These are phyloP conservation scores for Circinella umbellata DNA, from an alignment of 371 early-diverging fungal genomes.

Conservation along the genomic window DNA sequence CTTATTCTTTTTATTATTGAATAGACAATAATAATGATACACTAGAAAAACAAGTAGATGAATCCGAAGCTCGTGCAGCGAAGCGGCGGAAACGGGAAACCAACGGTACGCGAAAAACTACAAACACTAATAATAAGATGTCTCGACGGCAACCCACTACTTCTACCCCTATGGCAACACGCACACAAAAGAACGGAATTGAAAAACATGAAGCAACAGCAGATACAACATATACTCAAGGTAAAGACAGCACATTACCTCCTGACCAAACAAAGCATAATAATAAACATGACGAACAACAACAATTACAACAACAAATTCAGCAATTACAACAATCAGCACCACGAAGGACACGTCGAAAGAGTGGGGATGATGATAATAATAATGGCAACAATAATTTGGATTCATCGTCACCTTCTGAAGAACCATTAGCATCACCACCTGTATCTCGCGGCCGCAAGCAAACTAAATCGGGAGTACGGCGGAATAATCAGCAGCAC, in stretches of 20 bases:
- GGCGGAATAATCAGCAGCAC: constrained; percentile 9
- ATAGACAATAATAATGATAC: constrained; percentile 1
- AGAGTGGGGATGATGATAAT: constrained; percentile 4
- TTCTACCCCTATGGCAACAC: constrained; percentile 15
- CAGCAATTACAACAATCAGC: background rate
- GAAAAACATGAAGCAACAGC: constrained; percentile 3
- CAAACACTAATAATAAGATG: constrained; percentile 11
- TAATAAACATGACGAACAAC: background rate
- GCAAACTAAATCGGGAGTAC: constrained; percentile 10
- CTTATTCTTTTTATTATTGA: background rate
- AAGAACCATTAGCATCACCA: constrained; percentile 29
- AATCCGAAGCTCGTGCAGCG: constrained; percentile 26
- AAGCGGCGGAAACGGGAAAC: constrained; percentile 37
- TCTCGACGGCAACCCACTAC: constrained; percentile 5
- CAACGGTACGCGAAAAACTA: constrained; percentile 31
- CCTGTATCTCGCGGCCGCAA: constrained; percentile 21
- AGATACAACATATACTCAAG: constrained; percentile 16
- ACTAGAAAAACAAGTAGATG: constrained; percentile 11
- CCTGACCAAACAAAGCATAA: background rate
- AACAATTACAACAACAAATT: too few species aligned
- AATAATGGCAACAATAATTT: background rate
- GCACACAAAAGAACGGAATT: constrained; percentile 5
- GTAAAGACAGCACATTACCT: background rate
- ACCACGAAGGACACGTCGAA: constrained; percentile 21
- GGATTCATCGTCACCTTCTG: constrained; percentile 6